phyloP scores from a whole-genome alignment of 768 basidiomycete genomes.

The Lepiota subincarnata region DNA sequence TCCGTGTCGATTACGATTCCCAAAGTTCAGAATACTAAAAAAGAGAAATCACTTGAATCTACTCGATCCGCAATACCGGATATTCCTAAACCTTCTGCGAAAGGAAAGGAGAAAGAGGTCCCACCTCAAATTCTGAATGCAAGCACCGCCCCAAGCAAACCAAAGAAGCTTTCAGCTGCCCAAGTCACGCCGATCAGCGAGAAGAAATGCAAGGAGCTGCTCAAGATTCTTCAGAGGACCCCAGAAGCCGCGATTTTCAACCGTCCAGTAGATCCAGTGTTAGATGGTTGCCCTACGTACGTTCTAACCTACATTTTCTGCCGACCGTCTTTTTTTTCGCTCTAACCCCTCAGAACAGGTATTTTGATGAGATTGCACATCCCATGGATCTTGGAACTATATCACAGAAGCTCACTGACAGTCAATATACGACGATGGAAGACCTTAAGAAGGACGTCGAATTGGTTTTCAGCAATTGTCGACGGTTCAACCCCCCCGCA shows the following conservation, averaged over 20 bases:
- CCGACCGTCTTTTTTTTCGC: conserved; percentile 11
- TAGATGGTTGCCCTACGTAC: conserved; percentile 89
- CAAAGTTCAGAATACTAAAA: conserved; percentile 28
- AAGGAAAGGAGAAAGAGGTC: conserved; percentile 75
- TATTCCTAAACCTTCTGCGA: conserved; percentile 43
- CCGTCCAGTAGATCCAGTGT: conserved; percentile 77
- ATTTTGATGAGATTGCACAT: conserved; percentile 84
- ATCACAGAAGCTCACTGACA: conserved; percentile 56
- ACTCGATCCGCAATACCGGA: conserved; percentile 16
- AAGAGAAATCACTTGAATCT: conserved; percentile 35
- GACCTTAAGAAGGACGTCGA: conserved; percentile 77
- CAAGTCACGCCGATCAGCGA: conserved; percentile 60
- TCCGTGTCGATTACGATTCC: conserved; percentile 17
- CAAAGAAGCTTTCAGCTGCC: conserved; percentile 33
- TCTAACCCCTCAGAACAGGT: conserved; percentile 45
- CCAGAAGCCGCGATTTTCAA: conserved; percentile 72
- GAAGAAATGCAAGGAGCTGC: conserved; percentile 76
- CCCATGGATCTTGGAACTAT: conserved; percentile 97
- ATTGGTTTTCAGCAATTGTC: conserved; percentile 85
- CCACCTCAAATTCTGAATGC: conserved; percentile 27
- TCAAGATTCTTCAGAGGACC: conserved; percentile 55
- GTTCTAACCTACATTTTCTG: conserved; percentile 23
- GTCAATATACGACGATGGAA: conserved; percentile 76
- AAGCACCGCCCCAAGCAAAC: conserved; percentile 20
- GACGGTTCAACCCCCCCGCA: conserved; percentile 83